Percentiles rank a stretch among this genome's conserved stretches.
phyloP scores from a whole-genome alignment of 2,329 filamentous ascomycete species.

The Rhytidhysteron rufulum region DNA sequence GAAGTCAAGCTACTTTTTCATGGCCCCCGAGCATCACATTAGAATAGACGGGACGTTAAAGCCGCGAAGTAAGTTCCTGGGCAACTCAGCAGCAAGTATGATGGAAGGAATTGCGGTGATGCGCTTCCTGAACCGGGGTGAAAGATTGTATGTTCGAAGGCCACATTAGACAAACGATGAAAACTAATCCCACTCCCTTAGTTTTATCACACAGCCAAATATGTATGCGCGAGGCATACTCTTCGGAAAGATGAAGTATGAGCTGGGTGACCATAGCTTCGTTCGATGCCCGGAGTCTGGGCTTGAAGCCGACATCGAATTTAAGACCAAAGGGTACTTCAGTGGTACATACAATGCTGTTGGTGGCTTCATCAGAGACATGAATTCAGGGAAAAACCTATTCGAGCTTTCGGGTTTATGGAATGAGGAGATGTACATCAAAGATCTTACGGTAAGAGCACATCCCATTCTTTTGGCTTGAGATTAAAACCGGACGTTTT shows the following conservation, averaged over 20 bases:
- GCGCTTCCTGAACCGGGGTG: slow-evolving; percentile 76
- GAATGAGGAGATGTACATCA: slow-evolving; percentile 93
- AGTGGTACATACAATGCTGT: slow-evolving; percentile 95
- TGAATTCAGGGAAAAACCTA: slow-evolving; percentile 79
- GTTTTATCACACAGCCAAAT: slow-evolving; percentile 92
- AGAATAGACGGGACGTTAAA: slow-evolving; percentile 94
- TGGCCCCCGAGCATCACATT: slow-evolving; percentile 90
- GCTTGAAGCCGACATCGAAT: slow-evolving; percentile 86
- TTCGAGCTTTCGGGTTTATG: slow-evolving; percentile 90
- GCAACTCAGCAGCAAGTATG: slow-evolving; percentile 94
- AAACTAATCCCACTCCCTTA: slow-evolving; percentile 35
- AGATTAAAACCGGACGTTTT: neutral
- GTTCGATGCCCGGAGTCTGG: slow-evolving; percentile 86
- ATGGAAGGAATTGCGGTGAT: slow-evolving; percentile 96
- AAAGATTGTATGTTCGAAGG: slow-evolving; percentile 70
- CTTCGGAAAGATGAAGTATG: slow-evolving; percentile 99
- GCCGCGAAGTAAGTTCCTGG: slow-evolving; percentile 89
- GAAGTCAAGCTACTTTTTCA: slow-evolving; percentile 99
- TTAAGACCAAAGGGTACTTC: slow-evolving; percentile 98
- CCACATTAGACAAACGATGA: neutral
- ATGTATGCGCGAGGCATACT: slow-evolving; percentile 98
- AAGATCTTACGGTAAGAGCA: slow-evolving; percentile 65
- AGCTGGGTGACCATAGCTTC: slow-evolving; percentile 92
- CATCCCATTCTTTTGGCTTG: neutral
- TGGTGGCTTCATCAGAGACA: slow-evolving; percentile 84